Base-by-base conservation (phyloP, 176 grass and related monocot genomes). In the Stipa capillata region DNA sequence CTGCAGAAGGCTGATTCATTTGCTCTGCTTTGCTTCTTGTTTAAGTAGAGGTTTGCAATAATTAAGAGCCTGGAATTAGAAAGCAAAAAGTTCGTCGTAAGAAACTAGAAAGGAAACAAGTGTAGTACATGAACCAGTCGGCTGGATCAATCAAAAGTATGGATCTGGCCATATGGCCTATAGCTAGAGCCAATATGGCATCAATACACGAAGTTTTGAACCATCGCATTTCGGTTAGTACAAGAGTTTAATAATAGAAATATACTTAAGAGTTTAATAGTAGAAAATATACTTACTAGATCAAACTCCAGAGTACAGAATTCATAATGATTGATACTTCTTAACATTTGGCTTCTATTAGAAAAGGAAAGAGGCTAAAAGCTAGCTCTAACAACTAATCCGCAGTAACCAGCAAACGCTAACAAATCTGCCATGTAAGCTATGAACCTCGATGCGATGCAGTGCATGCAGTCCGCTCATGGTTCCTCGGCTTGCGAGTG, bases 1-100 rank as follows among this genome's bases (percentile, higher is more conserved):
- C 75, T 6, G 13, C 74, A 70, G 65, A 85, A 32, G 73, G 41
- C 73, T 60, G 73, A 48, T 84, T 7, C 52, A 15, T 59, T 69
- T 48, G 9, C 37, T 47, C n/a, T 48, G 31, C 72, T 17, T 15
- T 78, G 27, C 2, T 7, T 7, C 8, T 27, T 33, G 1, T 6
- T 17, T 72, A 13, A 50, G 18, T 13, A 78, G 29, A 57, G 20
- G 15, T 28, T 31, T 41, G 17, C 64, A 60, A 20, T 45, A 1
- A 6, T 45, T 36, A 8, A 6, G 24, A 35, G 7, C 18, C 20
- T 65, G 21, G 2, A 10, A 29, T 40, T 36, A 53, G 61, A 27
- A 79, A n/a, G n/a, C n/a, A n/a, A n/a, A n/a, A n/a, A n/a, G n/a
- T n/a, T n/a, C n/a, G n/a, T n/a, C n/a, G n/a, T n/a, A n/a, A n/a